These are phyloP conservation scores for Poa pratensis DNA, from an alignment of 176 grass and related monocot species.

Conservation along the genomic window DNA sequence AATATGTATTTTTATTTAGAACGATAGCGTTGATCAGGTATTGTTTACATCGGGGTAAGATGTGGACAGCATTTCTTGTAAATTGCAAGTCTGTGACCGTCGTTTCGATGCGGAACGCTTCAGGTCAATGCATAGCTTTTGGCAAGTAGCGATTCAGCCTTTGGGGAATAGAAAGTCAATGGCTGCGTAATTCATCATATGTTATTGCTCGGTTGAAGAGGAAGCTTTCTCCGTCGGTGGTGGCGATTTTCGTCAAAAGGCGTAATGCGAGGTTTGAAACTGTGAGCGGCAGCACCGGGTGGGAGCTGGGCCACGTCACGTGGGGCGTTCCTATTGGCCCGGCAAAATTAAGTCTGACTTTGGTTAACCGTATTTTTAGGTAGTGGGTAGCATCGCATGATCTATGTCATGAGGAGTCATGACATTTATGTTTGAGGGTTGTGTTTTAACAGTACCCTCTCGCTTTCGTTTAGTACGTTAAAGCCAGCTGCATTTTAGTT, in stretches of 20 bases:
- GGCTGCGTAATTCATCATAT: constrained; percentile 28
- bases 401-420: constrained; percentile 24
- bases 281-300: background rate
- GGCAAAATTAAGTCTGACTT: constrained; percentile 34
- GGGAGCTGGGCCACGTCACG: constrained; percentile 13
- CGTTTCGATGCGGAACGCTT: constrained; percentile 26
- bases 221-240: constrained; percentile 28
- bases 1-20: background rate
- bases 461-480: constrained; percentile 47
- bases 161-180: constrained; percentile 47
- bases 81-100: constrained; percentile 30
- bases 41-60: background rate
- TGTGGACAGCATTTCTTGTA: constrained; percentile 28
- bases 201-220: background rate
- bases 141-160: constrained; percentile 15
- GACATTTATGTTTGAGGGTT: constrained; percentile 31
- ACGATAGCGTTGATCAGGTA: background rate
- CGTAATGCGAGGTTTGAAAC: constrained; percentile 39
- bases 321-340: background rate
- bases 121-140: constrained; percentile 49
- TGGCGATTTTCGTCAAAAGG: constrained; percentile 35
- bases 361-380: constrained; percentile 7
- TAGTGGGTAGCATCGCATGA: constrained; percentile 27
- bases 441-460: constrained; percentile 31
- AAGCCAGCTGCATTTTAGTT: constrained; percentile 43